Conservation (phyloP, 2,329 filamentous ascomycete genomes). For the Cryphonectria japonica region DNA sequence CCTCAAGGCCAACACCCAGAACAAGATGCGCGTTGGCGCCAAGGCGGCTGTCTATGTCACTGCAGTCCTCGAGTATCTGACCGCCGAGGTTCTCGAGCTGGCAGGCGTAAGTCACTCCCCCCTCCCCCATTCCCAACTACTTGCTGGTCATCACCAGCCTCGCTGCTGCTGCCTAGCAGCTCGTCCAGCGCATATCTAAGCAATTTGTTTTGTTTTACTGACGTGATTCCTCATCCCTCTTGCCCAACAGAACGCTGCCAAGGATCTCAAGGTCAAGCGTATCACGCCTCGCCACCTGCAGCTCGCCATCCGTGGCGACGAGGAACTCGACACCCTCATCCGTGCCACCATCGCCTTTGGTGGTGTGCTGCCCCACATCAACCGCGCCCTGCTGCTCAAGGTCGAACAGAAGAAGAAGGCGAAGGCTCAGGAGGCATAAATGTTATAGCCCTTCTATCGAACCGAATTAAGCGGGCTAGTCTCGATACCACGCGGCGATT, state of each 20-base stretch:
- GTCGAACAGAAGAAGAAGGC: constrained; percentile 48
- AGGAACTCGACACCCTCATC: constrained; percentile 97
- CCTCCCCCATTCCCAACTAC: neutral
- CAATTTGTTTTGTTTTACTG: neutral
- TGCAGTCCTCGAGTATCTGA: constrained; percentile 96
- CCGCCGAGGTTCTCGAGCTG: constrained; percentile 95
- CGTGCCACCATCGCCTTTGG: constrained; percentile 97
- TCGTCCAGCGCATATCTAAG: neutral
- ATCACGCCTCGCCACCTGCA: constrained; percentile 98
- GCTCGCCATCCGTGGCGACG: constrained; percentile 96
- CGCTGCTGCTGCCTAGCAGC: constrained; percentile 18
- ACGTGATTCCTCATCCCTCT: constrained; percentile 13
- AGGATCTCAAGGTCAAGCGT: constrained; percentile 99
- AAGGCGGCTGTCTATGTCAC: constrained; percentile 99
- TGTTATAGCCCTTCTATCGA: neutral
- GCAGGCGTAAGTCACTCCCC: constrained; percentile 70
- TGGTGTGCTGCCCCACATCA: constrained; percentile 98
- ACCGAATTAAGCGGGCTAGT: neutral
- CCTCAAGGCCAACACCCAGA: constrained; percentile 98
- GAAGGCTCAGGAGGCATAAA: constrained; percentile 42
- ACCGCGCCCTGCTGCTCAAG: constrained; percentile 78
- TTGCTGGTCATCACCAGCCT: neutral
- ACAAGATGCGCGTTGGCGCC: constrained; percentile 99
- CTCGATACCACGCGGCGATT: neutral
- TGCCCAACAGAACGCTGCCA: constrained; percentile 78